Base-by-base conservation (phyloP, 1,284 basidiomycete genomes). In the Mixia osmundae region DNA sequence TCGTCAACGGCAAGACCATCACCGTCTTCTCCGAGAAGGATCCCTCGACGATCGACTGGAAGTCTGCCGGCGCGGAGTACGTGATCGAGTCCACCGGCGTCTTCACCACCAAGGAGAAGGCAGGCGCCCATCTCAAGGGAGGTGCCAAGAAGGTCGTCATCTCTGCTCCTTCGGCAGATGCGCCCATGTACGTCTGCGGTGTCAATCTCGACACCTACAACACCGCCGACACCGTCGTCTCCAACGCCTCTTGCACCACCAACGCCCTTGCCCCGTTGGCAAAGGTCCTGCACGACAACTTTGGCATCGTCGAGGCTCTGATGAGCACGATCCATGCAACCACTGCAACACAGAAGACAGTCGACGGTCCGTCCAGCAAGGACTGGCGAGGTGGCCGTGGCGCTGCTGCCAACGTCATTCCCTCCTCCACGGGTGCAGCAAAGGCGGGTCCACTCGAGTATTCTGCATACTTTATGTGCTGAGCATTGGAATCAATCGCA, bases 81-180 rank as follows among this genome's bases (percentile, higher is more conserved):
- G 66, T 97, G 46, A 72, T 99, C 57, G 89, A 99, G 65, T 83
- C 91, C 36, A 97, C 89, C 52, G 89, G 91, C 76, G 89, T 97
- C 59, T 97, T 97, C 71, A 97, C 89, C 60, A 94, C 89, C 55
- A 71, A 44, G 40, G 65, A 66, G 43, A 87, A 80, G 67, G 89
- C 91, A 43, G 67, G 67, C 38, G 73, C 72, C 50, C 89, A 99
- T 67, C 67, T 99, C 64, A 87, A 91, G 65, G 89, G 91, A 56
- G 91, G 91, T 60, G 89, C 91, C 59, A 95, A 97, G 75, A 97
- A 95, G 69, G 89, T 99, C 57, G 69, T 99, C 66, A 97, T 99
- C 70, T 94, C 89, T 49, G 91, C 89, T 39, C 89, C 89, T 51
- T 97, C 91, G 20, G 72, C 85, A 38, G 91, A 97, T 61, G 91